Percentiles rank a stretch among this genome's conserved stretches.
Conservation (phyloP, 2,329 filamentous ascomycete genomes). For the Colletotrichum sublineola region DNA sequence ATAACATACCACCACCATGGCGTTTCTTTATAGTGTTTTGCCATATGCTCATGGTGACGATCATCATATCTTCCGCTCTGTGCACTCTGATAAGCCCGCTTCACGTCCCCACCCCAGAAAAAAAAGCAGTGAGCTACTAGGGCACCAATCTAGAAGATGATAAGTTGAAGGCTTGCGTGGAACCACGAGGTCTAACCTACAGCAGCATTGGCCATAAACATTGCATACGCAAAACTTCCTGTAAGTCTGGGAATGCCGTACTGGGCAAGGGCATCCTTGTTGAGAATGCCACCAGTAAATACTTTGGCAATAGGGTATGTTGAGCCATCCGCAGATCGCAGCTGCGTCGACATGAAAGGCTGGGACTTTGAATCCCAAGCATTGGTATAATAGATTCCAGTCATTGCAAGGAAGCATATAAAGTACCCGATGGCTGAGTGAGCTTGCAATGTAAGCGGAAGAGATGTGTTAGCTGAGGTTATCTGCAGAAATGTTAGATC, state of each 20-base stretch:
- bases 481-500: slow-evolving; percentile 54
- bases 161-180: slow-evolving; percentile 29
- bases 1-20: slow-evolving; percentile 62
- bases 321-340: slow-evolving; percentile 56
- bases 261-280: slow-evolving; percentile 55
- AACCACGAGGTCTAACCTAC: slow-evolving; percentile 51
- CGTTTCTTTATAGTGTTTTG: slow-evolving; percentile 62
- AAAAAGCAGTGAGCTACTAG: slow-evolving; percentile 64
- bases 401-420: slow-evolving; percentile 63
- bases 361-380: slow-evolving; percentile 60
- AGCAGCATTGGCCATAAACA: slow-evolving; percentile 70
- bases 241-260: slow-evolving; percentile 63
- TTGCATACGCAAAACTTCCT: slow-evolving; percentile 64
- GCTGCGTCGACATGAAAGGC: slow-evolving; percentile 68
- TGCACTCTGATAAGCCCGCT: slow-evolving; percentile 61
- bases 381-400: slow-evolving; percentile 65
- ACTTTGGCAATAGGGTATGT: slow-evolving; percentile 56
- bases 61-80: slow-evolving; percentile 60
- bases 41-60: slow-evolving; percentile 66
- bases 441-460: slow-evolving; percentile 64
- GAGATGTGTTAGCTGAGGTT: slow-evolving; percentile 65
- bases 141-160: slow-evolving; percentile 63
- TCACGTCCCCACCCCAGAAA: slow-evolving; percentile 69
- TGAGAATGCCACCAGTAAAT: slow-evolving; percentile 57
- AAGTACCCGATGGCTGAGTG: slow-evolving; percentile 62